Evolutionary conservation across 208 protist genomes (phyloP).

Genomic region (Trypanosoma boissoni): DNA sequence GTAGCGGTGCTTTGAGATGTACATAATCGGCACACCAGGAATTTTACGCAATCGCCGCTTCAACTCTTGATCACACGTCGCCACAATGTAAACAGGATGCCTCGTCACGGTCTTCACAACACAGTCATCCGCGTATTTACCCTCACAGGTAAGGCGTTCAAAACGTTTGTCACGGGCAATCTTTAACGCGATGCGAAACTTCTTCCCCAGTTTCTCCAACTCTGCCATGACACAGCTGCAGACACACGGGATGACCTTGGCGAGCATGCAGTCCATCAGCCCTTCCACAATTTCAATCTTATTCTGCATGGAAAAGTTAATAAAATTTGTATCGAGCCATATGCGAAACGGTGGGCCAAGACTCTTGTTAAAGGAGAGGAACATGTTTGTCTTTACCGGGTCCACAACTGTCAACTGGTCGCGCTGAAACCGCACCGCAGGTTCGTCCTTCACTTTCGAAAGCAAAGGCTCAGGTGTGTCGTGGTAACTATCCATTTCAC

Average conservation of each 20-base stretch:
- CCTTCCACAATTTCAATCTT: slow-evolving; percentile 98
- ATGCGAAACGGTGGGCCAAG: slow-evolving; percentile 98
- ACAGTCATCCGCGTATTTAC: slow-evolving; percentile 99
- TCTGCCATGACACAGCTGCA: slow-evolving; percentile 99
- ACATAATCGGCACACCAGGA: slow-evolving; percentile 98
- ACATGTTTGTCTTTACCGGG: slow-evolving; percentile 84
- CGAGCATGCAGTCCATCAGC: slow-evolving; percentile 99
- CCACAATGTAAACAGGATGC: slow-evolving; percentile 92
- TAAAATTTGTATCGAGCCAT: slow-evolving; percentile 99
- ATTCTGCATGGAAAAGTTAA: slow-evolving; percentile 99
- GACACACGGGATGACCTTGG: slow-evolving; percentile 98
- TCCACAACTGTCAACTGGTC: slow-evolving; percentile 58
- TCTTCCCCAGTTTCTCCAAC: slow-evolving; percentile 98
- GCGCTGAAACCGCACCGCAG: slow-evolving; percentile 61
- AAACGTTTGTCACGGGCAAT: slow-evolving; percentile 98
- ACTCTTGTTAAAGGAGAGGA: slow-evolving; percentile 97
- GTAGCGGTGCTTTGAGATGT: slow-evolving; percentile 96
- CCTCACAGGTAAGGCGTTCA: slow-evolving; percentile 94
- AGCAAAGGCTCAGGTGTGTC: slow-evolving; percentile 37
- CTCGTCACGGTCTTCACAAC: slow-evolving; percentile 95
- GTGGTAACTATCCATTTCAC: slow-evolving; percentile 77
- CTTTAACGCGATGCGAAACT: slow-evolving; percentile 91
- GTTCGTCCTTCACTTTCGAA: slow-evolving; percentile 55
- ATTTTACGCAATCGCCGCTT: slow-evolving; percentile 98
- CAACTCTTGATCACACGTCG: slow-evolving; percentile 95